A percentile compares a stretch with the other conserved stretches of the same genome.
phyloP scores from a whole-genome alignment of 2,329 filamentous ascomycete genomes.

The Aspergillus oerlinghausenensis region DNA sequence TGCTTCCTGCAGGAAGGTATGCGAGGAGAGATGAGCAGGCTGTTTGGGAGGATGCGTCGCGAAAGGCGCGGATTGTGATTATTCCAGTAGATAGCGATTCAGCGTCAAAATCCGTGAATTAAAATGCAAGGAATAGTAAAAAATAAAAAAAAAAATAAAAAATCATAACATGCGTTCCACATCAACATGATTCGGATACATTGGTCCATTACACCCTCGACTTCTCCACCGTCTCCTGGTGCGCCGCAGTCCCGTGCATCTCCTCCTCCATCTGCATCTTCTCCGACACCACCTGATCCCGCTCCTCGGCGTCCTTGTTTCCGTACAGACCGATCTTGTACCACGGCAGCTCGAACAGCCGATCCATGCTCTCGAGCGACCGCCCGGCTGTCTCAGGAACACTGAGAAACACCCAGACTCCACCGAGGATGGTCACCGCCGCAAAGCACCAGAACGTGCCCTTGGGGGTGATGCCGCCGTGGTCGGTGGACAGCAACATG shows the following conservation, averaged over 20 bases:
- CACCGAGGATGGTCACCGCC: conserved; percentile 62
- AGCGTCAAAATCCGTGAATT: neutral
- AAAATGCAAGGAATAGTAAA: too few species aligned
- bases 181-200: too few species aligned
- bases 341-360: conserved; percentile 68
- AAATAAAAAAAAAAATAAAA: too few species aligned
- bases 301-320: conserved; percentile 26
- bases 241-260: conserved; percentile 10
- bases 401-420: conserved; percentile 66
- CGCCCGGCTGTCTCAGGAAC: conserved; percentile 67
- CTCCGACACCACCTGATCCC: conserved; percentile 20
- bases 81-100: conserved; percentile 15
- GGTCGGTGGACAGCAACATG: conserved; percentile 56
- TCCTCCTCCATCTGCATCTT: conserved; percentile 20
- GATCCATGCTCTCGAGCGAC: conserved; percentile 58
- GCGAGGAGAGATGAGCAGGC: neutral
- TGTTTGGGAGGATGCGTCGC: conserved; percentile 14
- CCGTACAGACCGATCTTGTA: conserved; percentile 60
- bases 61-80: conserved; percentile 25
- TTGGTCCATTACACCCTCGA: neutral
- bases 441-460: conserved; percentile 77
- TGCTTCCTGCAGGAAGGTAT: neutral
- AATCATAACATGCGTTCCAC: too few species aligned
- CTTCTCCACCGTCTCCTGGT: conserved; percentile 16
- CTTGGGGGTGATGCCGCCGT: conserved; percentile 46